Evolutionary conservation across 2,329 filamentous ascomycete species (phyloP).

Genomic region (Scopulariopsis brevicaulis): DNA sequence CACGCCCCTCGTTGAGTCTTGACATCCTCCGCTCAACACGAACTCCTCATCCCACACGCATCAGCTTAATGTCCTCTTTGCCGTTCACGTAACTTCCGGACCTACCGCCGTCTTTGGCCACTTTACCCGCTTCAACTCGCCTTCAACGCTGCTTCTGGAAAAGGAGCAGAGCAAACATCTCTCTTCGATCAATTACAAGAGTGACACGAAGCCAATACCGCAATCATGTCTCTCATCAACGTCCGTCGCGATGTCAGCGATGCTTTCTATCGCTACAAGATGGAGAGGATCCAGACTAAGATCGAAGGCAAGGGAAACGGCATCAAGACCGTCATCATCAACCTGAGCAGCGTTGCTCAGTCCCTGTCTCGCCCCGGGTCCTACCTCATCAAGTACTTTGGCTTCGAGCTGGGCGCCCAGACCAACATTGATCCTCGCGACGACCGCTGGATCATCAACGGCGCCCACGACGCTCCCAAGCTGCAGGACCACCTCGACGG

Average conservation of each 20-base stretch:
- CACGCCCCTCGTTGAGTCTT: conserved; percentile 41
- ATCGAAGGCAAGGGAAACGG: conserved; percentile 99
- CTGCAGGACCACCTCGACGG: conserved; percentile 97
- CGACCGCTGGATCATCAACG: conserved; percentile 99
- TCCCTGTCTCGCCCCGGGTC: conserved; percentile 85
- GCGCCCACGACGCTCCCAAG: conserved; percentile 87
- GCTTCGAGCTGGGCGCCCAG: conserved; percentile 96
- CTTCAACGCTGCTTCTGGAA: background rate
- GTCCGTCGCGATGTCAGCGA: conserved; percentile 97
- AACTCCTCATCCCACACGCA: conserved; percentile 22
- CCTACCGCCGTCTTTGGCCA: conserved; percentile 5
- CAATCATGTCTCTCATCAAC: conserved; percentile 81
- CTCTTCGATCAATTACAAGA: background rate
- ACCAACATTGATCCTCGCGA: conserved; percentile 96
- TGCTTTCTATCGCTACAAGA: conserved; percentile 99
- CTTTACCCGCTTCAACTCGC: background rate
- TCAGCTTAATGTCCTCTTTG: conserved; percentile 18
- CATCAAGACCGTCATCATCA: conserved; percentile 97
- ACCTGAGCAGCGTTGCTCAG: conserved; percentile 84
- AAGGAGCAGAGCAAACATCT: background rate
- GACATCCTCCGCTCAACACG: conserved; percentile 27
- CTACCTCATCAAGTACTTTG: conserved; percentile 99
- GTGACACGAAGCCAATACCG: conserved; percentile 2
- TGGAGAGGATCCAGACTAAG: conserved; percentile 97
- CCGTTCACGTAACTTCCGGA: conserved; percentile 7